These are phyloP conservation scores for Malus sieversii DNA, from an alignment of 306 rosid species.

Conservation along the genomic window DNA sequence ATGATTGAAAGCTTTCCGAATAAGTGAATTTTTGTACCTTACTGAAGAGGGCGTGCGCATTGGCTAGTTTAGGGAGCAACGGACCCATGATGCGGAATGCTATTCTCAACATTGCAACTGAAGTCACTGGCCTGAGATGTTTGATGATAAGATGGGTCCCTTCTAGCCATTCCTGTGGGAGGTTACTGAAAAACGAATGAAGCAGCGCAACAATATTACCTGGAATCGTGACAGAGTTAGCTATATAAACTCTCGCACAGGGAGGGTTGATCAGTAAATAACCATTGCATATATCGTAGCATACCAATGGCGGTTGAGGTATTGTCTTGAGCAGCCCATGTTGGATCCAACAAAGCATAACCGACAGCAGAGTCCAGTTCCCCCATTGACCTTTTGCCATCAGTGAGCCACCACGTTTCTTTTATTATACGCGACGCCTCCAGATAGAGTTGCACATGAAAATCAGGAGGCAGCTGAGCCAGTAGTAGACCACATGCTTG, in stretches of 20 bases:
- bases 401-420: slow-evolving; percentile 97
- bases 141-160: slow-evolving; percentile 67
- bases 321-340: slow-evolving; percentile 99
- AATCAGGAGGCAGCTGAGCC: slow-evolving; percentile 95
- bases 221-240: slow-evolving; percentile 19
- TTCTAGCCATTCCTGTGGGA: slow-evolving; percentile 95
- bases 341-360: slow-evolving; percentile 94
- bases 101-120: slow-evolving; percentile 95
- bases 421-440: slow-evolving; percentile 88
- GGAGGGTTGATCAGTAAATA: neutral
- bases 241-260: neutral
- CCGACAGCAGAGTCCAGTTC: slow-evolving; percentile 97
- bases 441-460: slow-evolving; percentile 74
- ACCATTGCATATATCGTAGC: slow-evolving; percentile 5
- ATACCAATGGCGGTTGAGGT: slow-evolving; percentile 95
- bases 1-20: neutral
- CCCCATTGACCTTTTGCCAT: slow-evolving; percentile 59
- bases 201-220: slow-evolving; percentile 93
- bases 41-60: slow-evolving; percentile 73
- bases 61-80: slow-evolving; percentile 93
- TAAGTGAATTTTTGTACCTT: slow-evolving; percentile 49
- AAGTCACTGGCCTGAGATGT: slow-evolving; percentile 80
- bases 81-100: slow-evolving; percentile 90
- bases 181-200: slow-evolving; percentile 91
- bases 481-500: slow-evolving; percentile 97